A percentile compares a stretch with the other conserved stretches of the same genome.
Conservation (phyloP, 1,139 yeast species). For the Suhomyces guaymorum region DNA sequence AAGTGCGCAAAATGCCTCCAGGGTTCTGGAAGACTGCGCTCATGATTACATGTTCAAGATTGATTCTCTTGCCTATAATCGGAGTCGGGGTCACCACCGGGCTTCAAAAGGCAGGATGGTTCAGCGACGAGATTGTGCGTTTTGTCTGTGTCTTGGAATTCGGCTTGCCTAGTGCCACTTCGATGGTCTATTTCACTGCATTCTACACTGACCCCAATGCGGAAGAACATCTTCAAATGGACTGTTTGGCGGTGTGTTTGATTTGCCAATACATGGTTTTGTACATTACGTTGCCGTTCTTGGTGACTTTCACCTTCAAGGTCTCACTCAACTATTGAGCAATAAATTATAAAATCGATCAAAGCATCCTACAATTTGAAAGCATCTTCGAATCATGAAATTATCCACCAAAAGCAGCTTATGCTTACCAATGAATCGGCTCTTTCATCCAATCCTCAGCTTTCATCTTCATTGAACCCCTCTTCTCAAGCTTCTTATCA, state of each 20-base stretch:
- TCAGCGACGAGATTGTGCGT: slow-evolving; percentile 48
- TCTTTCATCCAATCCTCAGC: too few species aligned
- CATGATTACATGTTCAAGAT: slow-evolving; percentile 35
- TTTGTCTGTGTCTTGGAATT: slow-evolving; percentile 75
- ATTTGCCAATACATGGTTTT: slow-evolving; percentile 67
- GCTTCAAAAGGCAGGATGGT: slow-evolving; percentile 47
- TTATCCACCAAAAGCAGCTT: too few species aligned
- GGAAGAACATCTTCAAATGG: slow-evolving; percentile 72
- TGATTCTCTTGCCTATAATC: slow-evolving; percentile 43
- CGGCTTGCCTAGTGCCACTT: slow-evolving; percentile 85
- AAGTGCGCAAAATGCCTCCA: slow-evolving; percentile 56
- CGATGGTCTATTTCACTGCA: slow-evolving; percentile 81
- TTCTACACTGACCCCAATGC: slow-evolving; percentile 69
- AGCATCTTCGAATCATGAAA: too few species aligned
- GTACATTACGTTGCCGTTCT: slow-evolving; percentile 63
- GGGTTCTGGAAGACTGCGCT: slow-evolving; percentile 69
- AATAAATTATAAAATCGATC: too few species aligned
- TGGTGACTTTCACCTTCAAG: slow-evolving; percentile 58
- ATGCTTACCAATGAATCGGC: too few species aligned
- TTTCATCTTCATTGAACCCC: too few species aligned
- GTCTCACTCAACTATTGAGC: slow-evolving; percentile 38
- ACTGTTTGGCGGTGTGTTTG: slow-evolving; percentile 72
- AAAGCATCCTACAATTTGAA: too few species aligned
- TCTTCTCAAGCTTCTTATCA: too few species aligned
- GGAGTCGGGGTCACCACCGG: slow-evolving; percentile 51